phyloP scores from a whole-genome alignment of 208 protist genomes.

The Acanthamoeba castellanii region DNA sequence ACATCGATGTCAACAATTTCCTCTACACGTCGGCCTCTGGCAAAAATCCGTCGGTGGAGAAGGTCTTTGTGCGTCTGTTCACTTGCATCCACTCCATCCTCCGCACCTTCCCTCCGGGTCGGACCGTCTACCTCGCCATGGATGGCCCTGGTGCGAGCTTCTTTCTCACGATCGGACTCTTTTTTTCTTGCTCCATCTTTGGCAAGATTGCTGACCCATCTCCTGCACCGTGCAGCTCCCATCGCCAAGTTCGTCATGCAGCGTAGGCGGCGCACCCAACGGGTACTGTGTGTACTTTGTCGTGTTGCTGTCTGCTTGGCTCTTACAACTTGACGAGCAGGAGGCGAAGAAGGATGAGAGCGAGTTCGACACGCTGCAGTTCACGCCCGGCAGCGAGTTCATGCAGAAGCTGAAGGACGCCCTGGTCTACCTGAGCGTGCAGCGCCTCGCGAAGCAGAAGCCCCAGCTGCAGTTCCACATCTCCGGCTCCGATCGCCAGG shows the following conservation, averaged over 20 bases:
- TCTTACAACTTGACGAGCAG: not conserved
- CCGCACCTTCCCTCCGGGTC: constrained; percentile 4
- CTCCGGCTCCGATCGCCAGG: constrained; percentile 54
- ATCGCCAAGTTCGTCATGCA: constrained; percentile 73
- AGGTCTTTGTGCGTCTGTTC: constrained; percentile 13
- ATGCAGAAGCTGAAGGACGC: constrained; percentile 73
- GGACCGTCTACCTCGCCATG: constrained; percentile 38
- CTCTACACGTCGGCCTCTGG: constrained; percentile 32
- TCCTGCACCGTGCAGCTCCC: constrained; percentile 13
- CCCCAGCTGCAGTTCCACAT: constrained; percentile 23
- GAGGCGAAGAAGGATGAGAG: constrained; percentile 7
- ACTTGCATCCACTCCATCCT: not conserved
- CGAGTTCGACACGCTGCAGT: constrained; percentile 55
- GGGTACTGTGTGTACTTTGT: not conserved
- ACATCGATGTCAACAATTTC: constrained; percentile 71
- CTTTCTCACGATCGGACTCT: not conserved
- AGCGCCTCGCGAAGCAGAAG: not conserved
- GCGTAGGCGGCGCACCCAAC: not conserved
- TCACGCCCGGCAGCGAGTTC: constrained; percentile 67
- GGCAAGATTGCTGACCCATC: not conserved
- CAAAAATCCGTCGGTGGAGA: not conserved
- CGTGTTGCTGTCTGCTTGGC: not conserved
- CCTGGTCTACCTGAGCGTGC: constrained; percentile 23
- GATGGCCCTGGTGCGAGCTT: constrained; percentile 61
- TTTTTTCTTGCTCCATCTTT: not conserved